These are phyloP conservation scores for Hibiscus tridactylites DNA, from an alignment of 345 rosid genomes.

Conservation along the genomic window DNA sequence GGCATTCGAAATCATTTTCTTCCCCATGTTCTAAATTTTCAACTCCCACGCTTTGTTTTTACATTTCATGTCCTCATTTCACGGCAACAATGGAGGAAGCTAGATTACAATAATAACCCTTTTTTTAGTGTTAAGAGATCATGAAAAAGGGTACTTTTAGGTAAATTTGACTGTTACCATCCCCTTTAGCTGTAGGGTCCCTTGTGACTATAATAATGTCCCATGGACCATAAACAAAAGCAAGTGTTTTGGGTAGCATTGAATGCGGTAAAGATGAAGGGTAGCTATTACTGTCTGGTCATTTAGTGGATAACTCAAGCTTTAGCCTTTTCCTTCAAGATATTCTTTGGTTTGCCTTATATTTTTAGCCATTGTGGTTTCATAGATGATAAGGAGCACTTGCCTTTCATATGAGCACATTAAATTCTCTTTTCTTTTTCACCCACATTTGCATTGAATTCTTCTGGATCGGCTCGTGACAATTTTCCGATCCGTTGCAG, in stretches of 20 bases:
- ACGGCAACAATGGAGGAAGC: conserved; percentile 50
- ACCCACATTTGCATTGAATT: conserved; percentile 31
- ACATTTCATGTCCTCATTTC: conserved; percentile 30
- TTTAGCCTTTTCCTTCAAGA: neutral
- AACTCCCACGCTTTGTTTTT: conserved; percentile 28
- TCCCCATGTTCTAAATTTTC: conserved; percentile 2
- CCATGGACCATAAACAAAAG: conserved; percentile 11
- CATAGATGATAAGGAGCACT: conserved; percentile 19
- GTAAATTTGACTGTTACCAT: conserved; percentile 15
- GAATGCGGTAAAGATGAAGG: conserved; percentile 4
- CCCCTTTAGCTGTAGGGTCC: conserved; percentile 19
- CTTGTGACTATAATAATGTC: conserved; percentile 24
- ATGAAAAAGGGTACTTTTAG: conserved; percentile 18
- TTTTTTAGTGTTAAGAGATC: neutral
- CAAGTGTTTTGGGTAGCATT: conserved; percentile 13
- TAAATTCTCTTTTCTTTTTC: conserved; percentile 16
- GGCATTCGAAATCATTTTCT: conserved; percentile 8
- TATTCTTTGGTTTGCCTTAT: conserved; percentile 1
- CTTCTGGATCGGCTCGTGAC: conserved; percentile 15
- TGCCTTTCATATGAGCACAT: conserved; percentile 26
- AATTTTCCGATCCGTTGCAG: conserved; percentile 25
- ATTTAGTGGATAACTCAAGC: conserved; percentile 8
- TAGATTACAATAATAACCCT: conserved; percentile 34
- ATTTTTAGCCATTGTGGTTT: conserved; percentile 24
- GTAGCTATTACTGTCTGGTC: conserved; percentile 12